Percentiles rank a stretch among this genome's conserved stretches.
Conservation (phyloP, 2,329 filamentous ascomycete genomes). For the Penicillium paneum region DNA sequence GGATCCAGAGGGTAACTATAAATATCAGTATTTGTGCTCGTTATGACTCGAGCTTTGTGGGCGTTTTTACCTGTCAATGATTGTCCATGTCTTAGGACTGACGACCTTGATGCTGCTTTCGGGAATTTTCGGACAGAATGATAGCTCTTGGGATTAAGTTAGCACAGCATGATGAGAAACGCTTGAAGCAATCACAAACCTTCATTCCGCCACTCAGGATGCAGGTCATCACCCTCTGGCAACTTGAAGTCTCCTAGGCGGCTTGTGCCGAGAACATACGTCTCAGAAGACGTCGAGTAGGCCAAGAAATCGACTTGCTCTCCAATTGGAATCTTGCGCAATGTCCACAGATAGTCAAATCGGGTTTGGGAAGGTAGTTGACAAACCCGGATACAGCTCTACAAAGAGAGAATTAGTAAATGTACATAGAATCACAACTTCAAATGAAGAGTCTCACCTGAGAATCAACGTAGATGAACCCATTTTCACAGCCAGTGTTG, state of each 20-base stretch:
- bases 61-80: conserved; percentile 64
- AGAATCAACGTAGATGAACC: conserved; percentile 77
- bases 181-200: conserved; percentile 38
- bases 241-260: conserved; percentile 70
- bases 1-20: conserved; percentile 63
- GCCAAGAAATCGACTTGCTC: conserved; percentile 69
- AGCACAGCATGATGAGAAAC: not conserved
- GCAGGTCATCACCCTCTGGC: conserved; percentile 79
- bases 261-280: conserved; percentile 75
- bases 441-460: conserved; percentile 34
- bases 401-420: conserved; percentile 12
- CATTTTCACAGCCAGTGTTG: conserved; percentile 67
- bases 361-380: conserved; percentile 66
- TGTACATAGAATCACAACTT: not conserved
- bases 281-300: conserved; percentile 70
- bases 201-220: conserved; percentile 75
- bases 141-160: conserved; percentile 41
- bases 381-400: conserved; percentile 70
- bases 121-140: conserved; percentile 64
- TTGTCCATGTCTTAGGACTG: conserved; percentile 70
- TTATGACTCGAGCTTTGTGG: not conserved
- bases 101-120: conserved; percentile 74
- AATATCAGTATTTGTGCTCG: not conserved
- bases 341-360: conserved; percentile 72
- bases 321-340: conserved; percentile 67